phyloP scores from a whole-genome alignment of 768 basidiomycete species.

The Galerina sulciceps region DNA sequence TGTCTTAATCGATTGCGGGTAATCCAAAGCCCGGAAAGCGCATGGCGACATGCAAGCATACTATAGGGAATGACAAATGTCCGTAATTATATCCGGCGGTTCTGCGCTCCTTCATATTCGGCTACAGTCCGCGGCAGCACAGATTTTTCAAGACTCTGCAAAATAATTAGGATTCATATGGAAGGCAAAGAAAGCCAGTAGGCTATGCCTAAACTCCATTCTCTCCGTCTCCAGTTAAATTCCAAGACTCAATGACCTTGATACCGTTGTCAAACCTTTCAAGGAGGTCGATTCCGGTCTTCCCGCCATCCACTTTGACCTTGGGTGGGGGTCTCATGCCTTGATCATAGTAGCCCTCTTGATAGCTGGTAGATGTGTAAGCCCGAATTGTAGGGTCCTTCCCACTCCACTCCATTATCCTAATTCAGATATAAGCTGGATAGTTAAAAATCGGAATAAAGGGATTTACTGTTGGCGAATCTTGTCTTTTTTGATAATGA shows the following conservation, averaged over 20 bases:
- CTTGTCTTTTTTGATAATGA: conserved; percentile 41
- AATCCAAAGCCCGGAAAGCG: conserved; percentile 1
- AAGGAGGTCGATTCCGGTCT: conserved; percentile 32
- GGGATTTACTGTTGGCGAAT: conserved; percentile 45
- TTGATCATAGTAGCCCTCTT: neutral
- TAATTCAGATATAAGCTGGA: neutral
- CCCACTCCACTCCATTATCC: conserved; percentile 25
- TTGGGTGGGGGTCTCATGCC: neutral
- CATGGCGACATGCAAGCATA: conserved; percentile 4
- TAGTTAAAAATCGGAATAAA: neutral
- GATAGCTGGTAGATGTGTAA: neutral
- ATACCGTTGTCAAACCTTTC: conserved; percentile 43
- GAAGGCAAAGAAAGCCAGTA: neutral
- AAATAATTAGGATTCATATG: neutral
- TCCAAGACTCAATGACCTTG: conserved; percentile 32
- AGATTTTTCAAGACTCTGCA: neutral
- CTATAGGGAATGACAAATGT: conserved; percentile 17
- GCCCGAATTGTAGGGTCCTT: conserved; percentile 10
- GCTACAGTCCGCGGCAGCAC: neutral
- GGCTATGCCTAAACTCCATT: conserved; percentile 2
- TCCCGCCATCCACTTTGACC: neutral
- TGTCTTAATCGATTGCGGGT: conserved; percentile 17
- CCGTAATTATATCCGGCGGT: conserved; percentile 20
- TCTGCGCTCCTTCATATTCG: conserved; percentile 3
- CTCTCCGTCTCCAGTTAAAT: conserved; percentile 8